A percentile compares a stretch with the other conserved stretches of the same genome.
Evolutionary conservation across 768 basidiomycete genomes (phyloP).

Genomic region (Xerocomus brunneocitrinus): DNA sequence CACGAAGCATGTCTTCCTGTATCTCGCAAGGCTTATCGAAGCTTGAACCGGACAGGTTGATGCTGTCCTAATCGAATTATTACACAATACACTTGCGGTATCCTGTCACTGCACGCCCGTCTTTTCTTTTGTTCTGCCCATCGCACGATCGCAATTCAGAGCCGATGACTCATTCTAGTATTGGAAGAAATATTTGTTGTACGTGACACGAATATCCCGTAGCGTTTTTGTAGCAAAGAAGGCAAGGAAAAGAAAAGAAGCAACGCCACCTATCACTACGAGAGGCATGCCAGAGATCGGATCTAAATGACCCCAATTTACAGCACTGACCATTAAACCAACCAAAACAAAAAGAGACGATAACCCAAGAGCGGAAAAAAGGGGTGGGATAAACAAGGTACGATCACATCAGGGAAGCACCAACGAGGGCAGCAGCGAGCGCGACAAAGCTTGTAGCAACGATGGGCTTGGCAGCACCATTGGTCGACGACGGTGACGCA

Average conservation of each 20-base stretch:
- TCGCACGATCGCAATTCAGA: not conserved
- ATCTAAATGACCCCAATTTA: not conserved
- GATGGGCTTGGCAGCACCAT: constrained; percentile 22
- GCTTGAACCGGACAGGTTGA: too few species aligned
- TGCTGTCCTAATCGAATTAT: too few species aligned
- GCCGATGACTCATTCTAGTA: not conserved
- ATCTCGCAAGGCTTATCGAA: too few species aligned
- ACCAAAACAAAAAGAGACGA: not conserved
- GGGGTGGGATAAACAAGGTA: not conserved
- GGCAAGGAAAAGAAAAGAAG: not conserved
- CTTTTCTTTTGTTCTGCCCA: not conserved
- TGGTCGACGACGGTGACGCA: constrained; percentile 2
- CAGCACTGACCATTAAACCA: not conserved
- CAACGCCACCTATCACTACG: not conserved
- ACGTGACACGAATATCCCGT: not conserved
- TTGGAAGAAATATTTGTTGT: not conserved
- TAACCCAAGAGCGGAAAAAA: not conserved
- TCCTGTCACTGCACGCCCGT: too few species aligned
- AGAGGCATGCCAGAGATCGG: not conserved
- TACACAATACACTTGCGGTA: too few species aligned
- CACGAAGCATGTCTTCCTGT: too few species aligned
- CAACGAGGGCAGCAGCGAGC: constrained; percentile 18
- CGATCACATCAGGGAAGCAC: constrained; percentile 20
- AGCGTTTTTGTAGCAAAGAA: not conserved
- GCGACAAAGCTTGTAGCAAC: constrained; percentile 23